These are phyloP conservation scores for Aureobasidium sp. DNA, from an alignment of 2,329 filamentous ascomycete genomes.

Conservation along the genomic window DNA sequence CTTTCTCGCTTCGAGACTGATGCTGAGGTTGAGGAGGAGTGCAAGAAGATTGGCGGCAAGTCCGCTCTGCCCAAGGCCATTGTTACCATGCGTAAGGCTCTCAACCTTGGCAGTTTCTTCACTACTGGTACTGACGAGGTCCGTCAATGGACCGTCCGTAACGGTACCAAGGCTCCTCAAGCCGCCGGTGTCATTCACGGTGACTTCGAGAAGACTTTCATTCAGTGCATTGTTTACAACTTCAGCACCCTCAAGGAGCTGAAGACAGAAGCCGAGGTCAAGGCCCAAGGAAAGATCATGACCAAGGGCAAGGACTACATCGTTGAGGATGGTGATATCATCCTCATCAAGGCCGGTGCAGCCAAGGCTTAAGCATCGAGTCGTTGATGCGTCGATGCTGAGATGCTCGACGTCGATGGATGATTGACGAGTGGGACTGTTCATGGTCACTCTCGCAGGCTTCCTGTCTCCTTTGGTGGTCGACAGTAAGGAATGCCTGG, in stretches of 20 bases:
- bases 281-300: constrained; percentile 92
- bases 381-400: neutral
- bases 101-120: constrained; percentile 94
- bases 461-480: neutral
- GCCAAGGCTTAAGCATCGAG: constrained; percentile 47
- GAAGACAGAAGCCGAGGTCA: constrained; percentile 80
- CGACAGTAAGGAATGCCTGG: neutral
- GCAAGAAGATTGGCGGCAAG: constrained; percentile 77
- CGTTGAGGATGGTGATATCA: constrained; percentile 69
- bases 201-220: constrained; percentile 99
- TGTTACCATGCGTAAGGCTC: constrained; percentile 80
- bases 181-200: constrained; percentile 97
- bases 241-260: constrained; percentile 71
- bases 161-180: constrained; percentile 93
- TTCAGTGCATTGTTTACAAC: constrained; percentile 93
- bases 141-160: constrained; percentile 94
- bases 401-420: neutral
- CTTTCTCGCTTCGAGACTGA: constrained; percentile 73
- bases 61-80: constrained; percentile 90
- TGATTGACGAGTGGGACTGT: neutral
- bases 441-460: neutral
- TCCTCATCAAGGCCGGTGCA: constrained; percentile 85
- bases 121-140: constrained; percentile 94
- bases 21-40: constrained; percentile 70
- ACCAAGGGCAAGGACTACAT: constrained; percentile 99